Base-by-base conservation (phyloP, 2,329 filamentous ascomycete species). In the Ceratocystis cacaofunesta region DNA sequence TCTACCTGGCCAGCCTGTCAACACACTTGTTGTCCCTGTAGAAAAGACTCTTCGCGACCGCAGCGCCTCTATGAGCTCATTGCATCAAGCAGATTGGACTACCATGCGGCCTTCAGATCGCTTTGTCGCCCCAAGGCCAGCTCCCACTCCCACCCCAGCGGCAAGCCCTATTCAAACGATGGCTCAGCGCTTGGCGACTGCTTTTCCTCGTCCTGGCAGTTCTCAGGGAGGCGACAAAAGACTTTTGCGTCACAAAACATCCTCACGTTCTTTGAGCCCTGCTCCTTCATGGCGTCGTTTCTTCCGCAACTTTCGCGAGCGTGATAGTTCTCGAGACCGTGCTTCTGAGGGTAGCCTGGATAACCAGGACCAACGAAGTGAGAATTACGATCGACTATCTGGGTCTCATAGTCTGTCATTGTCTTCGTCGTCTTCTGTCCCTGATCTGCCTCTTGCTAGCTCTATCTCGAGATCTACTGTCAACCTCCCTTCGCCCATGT, bases 1-100 rank as follows among this genome's bases (percentile, higher is more conserved):
- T 69, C 81, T 96, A 30, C 92, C 92, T 2, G 92, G 92, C 15
- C 92, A 96, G 74, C 82, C 82, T 1, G 84, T 96, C 72, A 96
- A 97, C 75, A 83, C 90, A 15, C 78, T 97, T 65, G 85, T 88
- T 65, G 84, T 97, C 10, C 92, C 92, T 15, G 78, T 84, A 43
- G 87, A 95, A 73, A 80, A 81, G 68, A 76, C 79, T 52, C 75
- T 78, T 68, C 79, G 84, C 67, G 76, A 79, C 67, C 82, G 87
- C 68, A 88, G 86, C 70, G 83, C 80, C 66, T 91, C 87, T 3
- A 78, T 84, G 69, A 85, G 78, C 70, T 87, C 85, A 5, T 76
- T 85, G 62, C 76, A 78, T 62, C 78, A 76, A 55, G 78, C 80
- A 64, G 80, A 86, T 69, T 82, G 82, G 70, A 87, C 84, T 72